Evolutionary conservation across 2,329 filamentous ascomycete species (phyloP).

Genomic region (Talaromyces sp.): DNA sequence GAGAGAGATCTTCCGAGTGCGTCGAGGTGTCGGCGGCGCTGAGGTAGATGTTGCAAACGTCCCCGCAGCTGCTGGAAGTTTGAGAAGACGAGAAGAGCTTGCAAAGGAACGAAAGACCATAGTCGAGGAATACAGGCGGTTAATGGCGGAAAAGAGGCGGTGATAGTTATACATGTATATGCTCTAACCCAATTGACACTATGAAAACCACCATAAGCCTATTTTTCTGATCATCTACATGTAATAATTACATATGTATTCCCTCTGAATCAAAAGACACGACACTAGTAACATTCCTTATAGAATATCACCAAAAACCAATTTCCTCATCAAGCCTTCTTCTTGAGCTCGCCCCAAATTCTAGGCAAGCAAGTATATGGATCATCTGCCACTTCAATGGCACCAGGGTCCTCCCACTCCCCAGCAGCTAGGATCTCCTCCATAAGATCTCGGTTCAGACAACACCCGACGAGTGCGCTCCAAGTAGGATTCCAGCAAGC

Average conservation of each 20-base stretch:
- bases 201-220: no score
- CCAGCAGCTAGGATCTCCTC: background rate
- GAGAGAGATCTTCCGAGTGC: conserved; percentile 61
- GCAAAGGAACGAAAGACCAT: conserved; percentile 64
- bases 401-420: background rate
- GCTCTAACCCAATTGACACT: no score
- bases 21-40: conserved; percentile 60
- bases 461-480: background rate
- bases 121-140: conserved; percentile 67
- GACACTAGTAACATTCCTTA: background rate
- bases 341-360: background rate
- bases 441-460: background rate
- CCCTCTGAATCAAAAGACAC: no score
- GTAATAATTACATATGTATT: no score
- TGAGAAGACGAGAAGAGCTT: conserved; percentile 68
- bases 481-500: background rate
- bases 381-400: background rate
- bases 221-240: background rate
- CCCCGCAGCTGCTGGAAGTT: conserved; percentile 64
- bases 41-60: conserved; percentile 65
- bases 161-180: background rate
- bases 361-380: background rate
- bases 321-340: background rate
- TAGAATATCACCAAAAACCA: background rate
- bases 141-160: conserved; percentile 57